Base-by-base conservation (phyloP, 495 filamentous ascomycete species). In the Thermothielavioides terrestris region DNA sequence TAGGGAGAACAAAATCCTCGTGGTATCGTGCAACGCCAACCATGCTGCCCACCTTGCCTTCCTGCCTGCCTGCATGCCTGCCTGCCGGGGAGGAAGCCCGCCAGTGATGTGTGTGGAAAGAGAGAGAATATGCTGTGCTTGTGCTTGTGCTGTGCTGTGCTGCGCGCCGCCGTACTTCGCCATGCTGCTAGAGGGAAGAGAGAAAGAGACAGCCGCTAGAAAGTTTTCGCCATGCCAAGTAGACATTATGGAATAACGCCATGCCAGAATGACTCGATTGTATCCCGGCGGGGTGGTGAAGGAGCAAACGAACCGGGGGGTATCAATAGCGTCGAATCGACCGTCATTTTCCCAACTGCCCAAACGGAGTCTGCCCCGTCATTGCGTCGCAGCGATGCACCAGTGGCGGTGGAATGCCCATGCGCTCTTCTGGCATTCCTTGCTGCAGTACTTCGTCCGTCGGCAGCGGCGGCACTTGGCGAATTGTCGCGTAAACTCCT, bases 381-480 rank as follows among this genome's bases (percentile, higher is more conserved):
- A 76, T 68, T 70, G 68, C 36, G 70, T 64, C 31, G 89, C 85
- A 42, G 86, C 86, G 36, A 88, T 84, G 67, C 92, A 98, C 92
- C 92, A 98, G 68, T 96, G 91, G 37, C 92, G 82, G 62, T 98
- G 92, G 66, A 87, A 95, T 11, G 92, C 88, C 92, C 92, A 98
- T 8, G 92, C 92, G 55, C 88, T 89, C 74, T 98, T 97, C 68
- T 98, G 92, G 70, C 92, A 98, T 61, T 96, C 92, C 69, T 98
- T 98, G 78, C 89, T 95, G 82, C 92, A 98, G 71, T 98, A 98
- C 65, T 98, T 98, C 54, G 92, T 98, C 53, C 92, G 83, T 54
- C 92, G 83, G 70, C 92, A 98, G 41, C 92, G 83, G 36, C 92
- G 84, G 70, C 92, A 98, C 66, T 98, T 98, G 56, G 92, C 92